Evolutionary conservation across 371 early-diverging fungal genomes (phyloP).

Genomic region (Mucor piriformis): DNA sequence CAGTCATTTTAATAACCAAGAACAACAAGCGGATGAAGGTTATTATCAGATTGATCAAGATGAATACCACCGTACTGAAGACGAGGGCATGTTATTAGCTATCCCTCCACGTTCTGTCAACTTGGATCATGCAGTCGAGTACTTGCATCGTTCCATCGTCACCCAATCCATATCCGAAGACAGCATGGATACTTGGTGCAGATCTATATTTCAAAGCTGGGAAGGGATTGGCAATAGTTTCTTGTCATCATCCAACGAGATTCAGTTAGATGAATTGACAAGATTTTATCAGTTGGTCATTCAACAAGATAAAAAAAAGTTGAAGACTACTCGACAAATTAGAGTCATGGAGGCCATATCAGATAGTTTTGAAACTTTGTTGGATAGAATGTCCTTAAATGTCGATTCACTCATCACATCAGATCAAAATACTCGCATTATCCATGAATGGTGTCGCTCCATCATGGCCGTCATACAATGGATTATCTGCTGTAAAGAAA

Average conservation of each 20-base stretch:
- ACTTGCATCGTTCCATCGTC: slow-evolving; percentile 18
- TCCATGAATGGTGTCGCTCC: slow-evolving; percentile 46
- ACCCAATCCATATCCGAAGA: slow-evolving; percentile 9
- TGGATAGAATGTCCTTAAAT: slow-evolving; percentile 47
- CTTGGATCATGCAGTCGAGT: slow-evolving; percentile 21
- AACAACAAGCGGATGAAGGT: slow-evolving; percentile 9
- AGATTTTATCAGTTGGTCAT: slow-evolving; percentile 21
- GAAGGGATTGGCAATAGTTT: slow-evolving; percentile 51
- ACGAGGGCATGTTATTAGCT: slow-evolving; percentile 32
- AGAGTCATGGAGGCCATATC: slow-evolving; percentile 33
- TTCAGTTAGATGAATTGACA: slow-evolving; percentile 20
- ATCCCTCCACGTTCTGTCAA: slow-evolving; percentile 32
- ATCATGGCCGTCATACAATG: slow-evolving; percentile 37
- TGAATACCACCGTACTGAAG: background rate
- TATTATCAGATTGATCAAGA: slow-evolving; percentile 36
- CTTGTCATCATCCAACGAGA: slow-evolving; percentile 4
- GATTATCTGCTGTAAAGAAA: slow-evolving; percentile 28
- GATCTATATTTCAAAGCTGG: slow-evolving; percentile 50
- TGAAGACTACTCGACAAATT: slow-evolving; percentile 5
- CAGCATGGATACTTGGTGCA: slow-evolving; percentile 33
- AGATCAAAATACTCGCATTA: slow-evolving; percentile 20
- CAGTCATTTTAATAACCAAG: slow-evolving; percentile 9
- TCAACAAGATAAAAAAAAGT: slow-evolving; percentile 2
- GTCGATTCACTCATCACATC: slow-evolving; percentile 15
- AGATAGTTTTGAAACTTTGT: slow-evolving; percentile 43